Percentiles rank a stretch among this genome's conserved stretches.
Conservation (phyloP, 2,329 filamentous ascomycete genomes). For the Claviceps purpurea region DNA sequence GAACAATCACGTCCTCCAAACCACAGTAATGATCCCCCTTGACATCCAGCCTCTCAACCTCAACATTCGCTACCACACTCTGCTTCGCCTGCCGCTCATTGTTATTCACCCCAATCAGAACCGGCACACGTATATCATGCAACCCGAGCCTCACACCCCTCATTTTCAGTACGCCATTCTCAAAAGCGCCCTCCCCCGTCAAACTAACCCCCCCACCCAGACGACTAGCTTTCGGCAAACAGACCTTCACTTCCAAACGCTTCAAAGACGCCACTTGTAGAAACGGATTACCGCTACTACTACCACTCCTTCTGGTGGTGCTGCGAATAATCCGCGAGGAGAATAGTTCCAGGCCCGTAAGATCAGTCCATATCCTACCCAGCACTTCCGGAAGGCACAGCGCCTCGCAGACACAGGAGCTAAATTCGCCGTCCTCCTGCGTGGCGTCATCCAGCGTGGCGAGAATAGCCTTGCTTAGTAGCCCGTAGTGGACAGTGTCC, state of each 20-base stretch:
- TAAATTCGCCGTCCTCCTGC: not conserved
- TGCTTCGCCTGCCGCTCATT: constrained; percentile 58
- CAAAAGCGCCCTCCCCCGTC: constrained; percentile 30
- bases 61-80: constrained; percentile 48
- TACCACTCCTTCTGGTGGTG: not conserved
- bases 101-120: constrained; percentile 57
- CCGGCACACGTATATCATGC: constrained; percentile 47
- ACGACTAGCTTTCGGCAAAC: constrained; percentile 55
- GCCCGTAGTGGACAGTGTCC: constrained; percentile 68
- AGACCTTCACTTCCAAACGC: constrained; percentile 37
- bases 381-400: constrained; percentile 16
- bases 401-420: not conserved
- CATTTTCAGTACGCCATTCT: constrained; percentile 9
- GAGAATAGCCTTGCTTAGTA: constrained; percentile 52
- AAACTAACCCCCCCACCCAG: constrained; percentile 47
- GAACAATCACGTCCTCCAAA: constrained; percentile 46
- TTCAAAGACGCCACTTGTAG: constrained; percentile 23
- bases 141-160: constrained; percentile 31
- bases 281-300: constrained; percentile 12
- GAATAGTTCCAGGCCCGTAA: constrained; percentile 14
- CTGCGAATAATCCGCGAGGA: not conserved
- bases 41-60: constrained; percentile 40
- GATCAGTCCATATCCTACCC: constrained; percentile 19
- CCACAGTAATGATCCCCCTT: constrained; percentile 36
- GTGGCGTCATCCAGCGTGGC: constrained; percentile 25